Base-by-base conservation (phyloP, 1,139 yeast genomes). In the Saccharomyces hybrid region DNA sequence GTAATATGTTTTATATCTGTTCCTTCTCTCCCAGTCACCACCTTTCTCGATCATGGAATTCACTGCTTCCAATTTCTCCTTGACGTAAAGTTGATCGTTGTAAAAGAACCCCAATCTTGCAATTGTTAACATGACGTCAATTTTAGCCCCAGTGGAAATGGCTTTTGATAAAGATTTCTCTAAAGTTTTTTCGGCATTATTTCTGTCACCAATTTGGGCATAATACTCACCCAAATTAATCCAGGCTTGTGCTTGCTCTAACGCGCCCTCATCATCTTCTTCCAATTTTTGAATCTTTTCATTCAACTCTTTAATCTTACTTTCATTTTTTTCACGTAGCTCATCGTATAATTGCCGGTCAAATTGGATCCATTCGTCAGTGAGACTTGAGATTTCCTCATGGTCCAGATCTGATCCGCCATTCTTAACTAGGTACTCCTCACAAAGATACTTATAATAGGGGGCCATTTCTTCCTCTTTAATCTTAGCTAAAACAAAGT, bases 11-110 rank as follows among this genome's bases (percentile, higher is more conserved):
- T 95, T 93, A 76, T 82, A 89, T 63, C 97, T 78, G 74, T 95
- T 93, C 67, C 97, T 83, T 71, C 99, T 88, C 73, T 95, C 99
- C 99, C 99, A 93, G 70, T 93, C 99, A 57, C 99, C 99, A 52
- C 99, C 99, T 66, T 89, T 86, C 65, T 93, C 99, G 66, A 93
- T 89, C 68, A 88, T 76, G 48, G 75, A 69, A 66, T 86, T 83
- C 44, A 86, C 82, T 62, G 84, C 84, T 55, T 86, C 95, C 64
- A 95, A 78, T 67, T 86, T 84, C 65, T 84, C 83, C 56, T 84
- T 80, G 49, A 88, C 87, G 61, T 81, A 81, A 13, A 75, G 74
- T 66, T 82, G 84, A 73, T 93, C 97, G 66, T 83, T 83, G 70
- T 81, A 93, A 73, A 93, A 91, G 67, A 90, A 85, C 26, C 95